Evolutionary conservation across 2,329 filamentous ascomycete species (phyloP).

Genomic region (Claviceps sp.): DNA sequence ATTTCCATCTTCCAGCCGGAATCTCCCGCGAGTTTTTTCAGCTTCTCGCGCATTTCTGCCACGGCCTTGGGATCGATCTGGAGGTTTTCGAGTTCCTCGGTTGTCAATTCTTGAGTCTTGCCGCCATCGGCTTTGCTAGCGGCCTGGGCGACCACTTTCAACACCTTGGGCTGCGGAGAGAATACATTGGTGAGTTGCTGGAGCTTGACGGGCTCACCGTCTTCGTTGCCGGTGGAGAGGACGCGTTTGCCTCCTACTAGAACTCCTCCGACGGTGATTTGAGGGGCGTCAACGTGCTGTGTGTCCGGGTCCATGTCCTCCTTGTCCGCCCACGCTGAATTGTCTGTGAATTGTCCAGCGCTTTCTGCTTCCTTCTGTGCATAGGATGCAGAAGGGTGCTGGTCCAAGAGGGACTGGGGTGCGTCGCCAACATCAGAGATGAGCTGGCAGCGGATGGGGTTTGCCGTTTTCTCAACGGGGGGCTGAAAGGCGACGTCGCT

Average conservation of each 20-base stretch:
- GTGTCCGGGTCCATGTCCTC: slow-evolving; percentile 13
- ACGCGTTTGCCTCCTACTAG: slow-evolving; percentile 37
- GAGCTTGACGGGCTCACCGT: slow-evolving; percentile 34
- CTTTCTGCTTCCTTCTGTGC: slow-evolving; percentile 15
- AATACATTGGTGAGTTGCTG: slow-evolving; percentile 14
- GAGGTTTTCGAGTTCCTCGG: slow-evolving; percentile 54
- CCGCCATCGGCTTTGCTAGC: slow-evolving; percentile 44
- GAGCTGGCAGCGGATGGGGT: slow-evolving; percentile 62
- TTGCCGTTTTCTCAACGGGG: slow-evolving; percentile 61
- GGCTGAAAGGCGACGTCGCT: slow-evolving; percentile 77
- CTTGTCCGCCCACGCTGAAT: slow-evolving; percentile 4
- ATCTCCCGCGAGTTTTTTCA: slow-evolving; percentile 56
- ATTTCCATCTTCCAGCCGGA: slow-evolving; percentile 72
- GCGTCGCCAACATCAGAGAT: slow-evolving; percentile 41
- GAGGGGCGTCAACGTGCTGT: slow-evolving; percentile 16
- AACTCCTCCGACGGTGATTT: slow-evolving; percentile 37
- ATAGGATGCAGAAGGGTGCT: slow-evolving; percentile 16
- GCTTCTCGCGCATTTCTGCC: slow-evolving; percentile 52
- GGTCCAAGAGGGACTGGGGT: slow-evolving; percentile 26
- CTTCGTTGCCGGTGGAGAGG: slow-evolving; percentile 31
- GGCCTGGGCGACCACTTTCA: slow-evolving; percentile 31
- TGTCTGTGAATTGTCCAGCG: slow-evolving; percentile 4
- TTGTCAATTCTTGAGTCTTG: slow-evolving; percentile 43
- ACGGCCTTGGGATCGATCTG: slow-evolving; percentile 54
- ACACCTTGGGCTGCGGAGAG: slow-evolving; percentile 11